These are phyloP conservation scores for Hemisphaericaspora nanyangensis DNA, from an alignment of 805 yeast species.

Conservation along the genomic window DNA sequence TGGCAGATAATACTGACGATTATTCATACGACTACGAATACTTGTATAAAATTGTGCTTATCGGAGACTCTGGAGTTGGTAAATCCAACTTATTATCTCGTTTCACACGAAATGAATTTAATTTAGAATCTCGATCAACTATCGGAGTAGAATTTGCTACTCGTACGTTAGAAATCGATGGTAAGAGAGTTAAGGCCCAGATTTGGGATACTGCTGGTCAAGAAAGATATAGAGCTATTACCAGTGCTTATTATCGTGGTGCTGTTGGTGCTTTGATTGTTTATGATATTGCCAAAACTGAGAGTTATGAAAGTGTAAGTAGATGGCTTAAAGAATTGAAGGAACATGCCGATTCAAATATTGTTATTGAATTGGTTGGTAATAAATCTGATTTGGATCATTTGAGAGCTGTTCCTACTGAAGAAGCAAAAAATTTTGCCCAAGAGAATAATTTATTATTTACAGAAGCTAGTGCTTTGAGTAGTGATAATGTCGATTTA, in stretches of 20 bases:
- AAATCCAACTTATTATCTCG: slow-evolving; percentile 90
- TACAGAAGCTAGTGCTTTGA: slow-evolving; percentile 94
- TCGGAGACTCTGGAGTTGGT: slow-evolving; percentile 97
- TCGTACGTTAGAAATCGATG: slow-evolving; percentile 83
- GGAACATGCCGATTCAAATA: slow-evolving; percentile 91
- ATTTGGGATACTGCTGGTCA: slow-evolving; percentile 99
- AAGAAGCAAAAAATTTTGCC: slow-evolving; percentile 93
- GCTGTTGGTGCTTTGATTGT: slow-evolving; percentile 97
- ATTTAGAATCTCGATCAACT: slow-evolving; percentile 88
- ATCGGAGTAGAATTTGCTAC: slow-evolving; percentile 99
- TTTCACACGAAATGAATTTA: slow-evolving; percentile 93
- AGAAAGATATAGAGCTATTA: slow-evolving; percentile 96
- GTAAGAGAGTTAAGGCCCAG: slow-evolving; percentile 81
- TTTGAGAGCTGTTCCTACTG: slow-evolving; percentile 94
- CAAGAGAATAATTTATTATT: slow-evolving; percentile 87
- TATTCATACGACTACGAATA: slow-evolving; percentile 76
- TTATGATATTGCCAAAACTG: slow-evolving; percentile 90
- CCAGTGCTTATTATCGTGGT: slow-evolving; percentile 95
- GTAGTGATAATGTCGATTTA: slow-evolving; percentile 89
- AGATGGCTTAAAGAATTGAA: slow-evolving; percentile 89
- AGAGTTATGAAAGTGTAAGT: slow-evolving; percentile 77
- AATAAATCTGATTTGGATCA: slow-evolving; percentile 90
- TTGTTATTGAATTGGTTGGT: slow-evolving; percentile 90
- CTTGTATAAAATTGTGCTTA: slow-evolving; percentile 89
- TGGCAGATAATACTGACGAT: slow-evolving; percentile 43